Evolutionary conservation across 164 flowering plant species (phyloP), one percentile per base, ranked within the genome.

Genomic region (Cinnamomum chago): DNA sequence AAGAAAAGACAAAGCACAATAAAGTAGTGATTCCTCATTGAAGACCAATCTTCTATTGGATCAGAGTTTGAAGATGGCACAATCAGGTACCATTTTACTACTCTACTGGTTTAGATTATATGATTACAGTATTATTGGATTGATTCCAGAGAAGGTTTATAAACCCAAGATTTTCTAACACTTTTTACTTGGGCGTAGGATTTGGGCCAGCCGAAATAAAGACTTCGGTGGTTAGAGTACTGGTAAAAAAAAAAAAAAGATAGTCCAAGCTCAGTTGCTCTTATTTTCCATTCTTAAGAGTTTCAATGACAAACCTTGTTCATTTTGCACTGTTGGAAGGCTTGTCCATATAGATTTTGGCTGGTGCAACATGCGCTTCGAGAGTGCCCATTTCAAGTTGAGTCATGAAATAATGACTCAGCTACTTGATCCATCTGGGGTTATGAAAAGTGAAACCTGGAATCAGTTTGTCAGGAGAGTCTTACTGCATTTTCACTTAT

Each of bases 361-460:
- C 79, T 25, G 99, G 99, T 78, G 88, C n/a, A 96, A 94, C 74
- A 88, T 96, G 97, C 91, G 98, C 7, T 96, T 96, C 72, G 99
- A 96, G 81, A 96, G 94, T 81, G 99, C 99, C 68, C 98, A 94
- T 76, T 96, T 96, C 76, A 96, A 96, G 84, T 88, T 96, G 82
- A 96, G 99, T 78, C 99, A 96, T 75, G 99, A 96, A 73, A 96
- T n/a, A n/a, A n/a, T 96, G 99, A 94, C 99, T 73, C 99, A 96
- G 77, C 82, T 96, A 72, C 90, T 96, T 22, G 99, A 96, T 72
- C 99, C 99, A 51, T 94, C 99, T 0, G 99, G 98, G n/a, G 89
- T 79, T 25, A 96, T 96, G 99, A 96, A 94, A 83, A 96, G 99
- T 78, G 98, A 96, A 35, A 85, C 95, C 2, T 96, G 99, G 99